phyloP scores from a whole-genome alignment of 2,329 filamentous ascomycete species.

The Diaporthe ampelina region DNA sequence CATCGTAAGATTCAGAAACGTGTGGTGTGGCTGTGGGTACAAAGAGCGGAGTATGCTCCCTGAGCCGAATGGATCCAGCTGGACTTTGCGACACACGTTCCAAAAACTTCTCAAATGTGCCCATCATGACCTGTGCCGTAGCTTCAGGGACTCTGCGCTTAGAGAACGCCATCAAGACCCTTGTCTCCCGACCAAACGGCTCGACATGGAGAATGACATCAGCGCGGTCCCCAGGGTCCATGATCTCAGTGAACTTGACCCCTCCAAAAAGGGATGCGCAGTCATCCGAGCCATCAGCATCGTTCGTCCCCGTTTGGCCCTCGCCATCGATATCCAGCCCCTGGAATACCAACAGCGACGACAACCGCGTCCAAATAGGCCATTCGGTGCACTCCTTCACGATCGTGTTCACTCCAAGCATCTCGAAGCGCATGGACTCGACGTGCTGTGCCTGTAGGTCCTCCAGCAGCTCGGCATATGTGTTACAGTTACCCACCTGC shows the following conservation, averaged over 20 bases:
- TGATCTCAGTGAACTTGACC: background rate
- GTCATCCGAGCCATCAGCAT: background rate
- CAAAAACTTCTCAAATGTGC: background rate
- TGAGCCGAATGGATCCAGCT: background rate
- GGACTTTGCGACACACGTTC: background rate
- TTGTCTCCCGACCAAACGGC: background rate
- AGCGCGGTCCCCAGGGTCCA: background rate
- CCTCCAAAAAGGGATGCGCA: background rate
- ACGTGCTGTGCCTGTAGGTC: constrained; percentile 1
- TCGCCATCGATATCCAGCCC: background rate
- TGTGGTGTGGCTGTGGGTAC: background rate
- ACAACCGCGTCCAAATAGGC: background rate
- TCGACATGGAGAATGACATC: background rate
- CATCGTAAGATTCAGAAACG: background rate
- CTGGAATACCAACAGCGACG: background rate
- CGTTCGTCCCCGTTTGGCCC: background rate
- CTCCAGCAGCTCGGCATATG: background rate
- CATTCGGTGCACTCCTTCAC: background rate
- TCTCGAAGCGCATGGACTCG: background rate
- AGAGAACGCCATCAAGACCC: background rate
- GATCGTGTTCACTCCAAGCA: background rate
- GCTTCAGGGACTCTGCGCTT: background rate
- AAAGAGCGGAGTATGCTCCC: background rate
- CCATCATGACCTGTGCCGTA: background rate
- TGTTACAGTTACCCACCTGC: background rate